phyloP scores from a whole-genome alignment of 2,329 filamentous ascomycete species.

The Epichloe sp. region DNA sequence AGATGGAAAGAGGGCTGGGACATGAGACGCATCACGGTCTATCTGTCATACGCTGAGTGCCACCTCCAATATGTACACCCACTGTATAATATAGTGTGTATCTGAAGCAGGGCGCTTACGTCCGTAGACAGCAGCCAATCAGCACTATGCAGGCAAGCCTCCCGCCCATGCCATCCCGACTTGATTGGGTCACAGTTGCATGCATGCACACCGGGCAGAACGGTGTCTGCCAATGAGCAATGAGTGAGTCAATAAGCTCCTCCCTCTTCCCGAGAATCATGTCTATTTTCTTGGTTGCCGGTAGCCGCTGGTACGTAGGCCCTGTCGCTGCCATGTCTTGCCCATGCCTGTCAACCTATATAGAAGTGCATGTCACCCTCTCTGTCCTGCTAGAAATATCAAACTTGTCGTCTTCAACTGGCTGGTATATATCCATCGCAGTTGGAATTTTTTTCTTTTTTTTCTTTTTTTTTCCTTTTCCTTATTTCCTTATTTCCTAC shows the following conservation, averaged over 20 bases:
- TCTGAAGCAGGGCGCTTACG: constrained; percentile 1
- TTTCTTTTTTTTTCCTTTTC: not conserved
- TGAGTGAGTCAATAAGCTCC: too few species aligned
- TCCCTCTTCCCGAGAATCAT: too few species aligned
- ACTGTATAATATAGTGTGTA: too few species aligned
- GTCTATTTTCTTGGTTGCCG: too few species aligned
- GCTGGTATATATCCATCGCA: not conserved
- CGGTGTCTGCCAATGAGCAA: not conserved
- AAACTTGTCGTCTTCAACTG: not conserved
- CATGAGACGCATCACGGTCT: not conserved
- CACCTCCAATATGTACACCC: too few species aligned
- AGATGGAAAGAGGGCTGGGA: not conserved
- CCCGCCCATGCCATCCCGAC: not conserved
- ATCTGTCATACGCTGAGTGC: too few species aligned
- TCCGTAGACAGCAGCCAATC: constrained; percentile 1
- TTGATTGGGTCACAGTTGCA: not conserved
- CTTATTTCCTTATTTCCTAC: constrained; percentile 9
- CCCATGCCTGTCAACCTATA: constrained; percentile 9
- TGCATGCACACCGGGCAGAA: not conserved
- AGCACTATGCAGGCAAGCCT: not conserved
- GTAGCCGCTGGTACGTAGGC: not conserved
- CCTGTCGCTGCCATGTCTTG: not conserved
- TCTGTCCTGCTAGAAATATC: constrained; percentile 4
- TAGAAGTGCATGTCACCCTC: constrained; percentile 10
- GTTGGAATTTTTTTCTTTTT: constrained; percentile 4